Base-by-base conservation (phyloP, 106 monocot genomes). In the Dactylorhiza incarnata region DNA sequence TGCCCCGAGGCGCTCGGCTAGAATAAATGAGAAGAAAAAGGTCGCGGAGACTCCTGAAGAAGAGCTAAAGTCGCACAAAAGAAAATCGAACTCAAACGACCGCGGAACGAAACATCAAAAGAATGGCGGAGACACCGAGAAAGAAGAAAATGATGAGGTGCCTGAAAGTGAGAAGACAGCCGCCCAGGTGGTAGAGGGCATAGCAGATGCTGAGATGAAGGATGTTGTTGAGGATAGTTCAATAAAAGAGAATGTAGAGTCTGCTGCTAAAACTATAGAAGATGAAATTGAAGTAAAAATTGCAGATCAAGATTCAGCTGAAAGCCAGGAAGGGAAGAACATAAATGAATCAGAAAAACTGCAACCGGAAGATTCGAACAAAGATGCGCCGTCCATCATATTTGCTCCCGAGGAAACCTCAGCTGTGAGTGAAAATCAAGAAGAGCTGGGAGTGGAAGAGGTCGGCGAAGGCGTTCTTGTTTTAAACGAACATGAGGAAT, bases 1-100 rank as follows among this genome's bases (percentile, higher is more conserved):
- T 44, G 86, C 87, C 16, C 93, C 86, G 9, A 78, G 93, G 67
- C 85, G 93, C 43, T 93, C 93, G 14, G 83, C 84, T 8, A 87
- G 93, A 74, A 80, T 93, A 19, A 88, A 86, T 76, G 87, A 90
- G 44, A 89, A 80, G 69, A 74, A 52, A 4, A 93, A 88, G 79
- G 88, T 82, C 20, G 61, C 56, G 29, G 82, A 79, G 77, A 62
- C 77, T 5, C 76, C 80, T 37, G 87, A 85, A 79, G 89, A 90
- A 15, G 70, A 78, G 15, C 86, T 90, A 49, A 87, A 80, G 68
- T 90, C 88, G 49, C 16, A 68, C 9, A 23, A 66, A 3, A 66
- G 66, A 37, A 66, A 23, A 25, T 65, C 9, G 25, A 65, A 29
- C 65, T 65, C 26, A 65, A 65, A 22, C 25, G 3, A 65, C 37